Conservation (phyloP, 2,329 filamentous ascomycete genomes). For the Hortaea werneckii region DNA sequence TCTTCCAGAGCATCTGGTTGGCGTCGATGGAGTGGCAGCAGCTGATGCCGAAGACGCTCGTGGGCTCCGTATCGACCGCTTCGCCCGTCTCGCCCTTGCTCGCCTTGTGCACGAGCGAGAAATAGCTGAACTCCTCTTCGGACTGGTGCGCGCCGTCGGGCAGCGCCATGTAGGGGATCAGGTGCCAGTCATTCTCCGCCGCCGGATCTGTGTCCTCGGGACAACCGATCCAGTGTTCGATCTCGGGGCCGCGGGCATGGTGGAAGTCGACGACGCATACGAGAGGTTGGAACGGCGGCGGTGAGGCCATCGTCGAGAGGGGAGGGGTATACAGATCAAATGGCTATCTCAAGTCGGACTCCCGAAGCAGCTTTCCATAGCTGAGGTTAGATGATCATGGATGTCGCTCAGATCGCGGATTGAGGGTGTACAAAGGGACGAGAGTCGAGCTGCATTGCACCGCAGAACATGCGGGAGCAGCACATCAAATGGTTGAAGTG, state of each 20-base stretch:
- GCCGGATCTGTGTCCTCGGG: constrained; percentile 68
- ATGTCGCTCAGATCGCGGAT: no score
- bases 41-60: constrained; percentile 77
- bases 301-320: neutral
- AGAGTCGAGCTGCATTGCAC: no score
- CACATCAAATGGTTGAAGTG: no score
- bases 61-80: constrained; percentile 21
- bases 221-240: constrained; percentile 81
- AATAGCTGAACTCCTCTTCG: constrained; percentile 96
- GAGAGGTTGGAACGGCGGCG: constrained; percentile 32
- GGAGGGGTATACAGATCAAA: neutral
- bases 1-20: constrained; percentile 62
- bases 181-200: constrained; percentile 74
- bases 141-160: constrained; percentile 92
- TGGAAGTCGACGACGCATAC: constrained; percentile 46
- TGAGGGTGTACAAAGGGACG: no score
- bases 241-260: constrained; percentile 66
- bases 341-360: no score
- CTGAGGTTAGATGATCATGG: no score
- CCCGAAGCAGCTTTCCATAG: no score
- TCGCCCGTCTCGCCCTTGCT: neutral
- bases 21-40: constrained; percentile 89
- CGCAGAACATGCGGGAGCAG: no score
- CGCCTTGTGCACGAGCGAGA: constrained; percentile 57
- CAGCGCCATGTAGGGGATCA: constrained; percentile 93